Base-by-base conservation (phyloP, 1,139 yeast genomes). In the Nakaseomyces bracarensis region DNA sequence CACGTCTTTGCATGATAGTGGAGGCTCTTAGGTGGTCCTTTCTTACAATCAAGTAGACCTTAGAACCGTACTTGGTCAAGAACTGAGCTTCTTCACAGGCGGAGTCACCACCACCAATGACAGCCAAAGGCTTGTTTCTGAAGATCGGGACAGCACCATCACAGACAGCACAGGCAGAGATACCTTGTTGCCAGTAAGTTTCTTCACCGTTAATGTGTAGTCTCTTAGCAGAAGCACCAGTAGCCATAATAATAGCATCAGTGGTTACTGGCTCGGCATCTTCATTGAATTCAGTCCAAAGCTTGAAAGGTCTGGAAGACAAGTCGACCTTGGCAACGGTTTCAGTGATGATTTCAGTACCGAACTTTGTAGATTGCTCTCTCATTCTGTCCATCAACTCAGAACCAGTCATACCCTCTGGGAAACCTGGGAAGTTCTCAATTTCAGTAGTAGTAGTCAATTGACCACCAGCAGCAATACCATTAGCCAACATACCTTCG, bases 101-200 rank as follows among this genome's bases (percentile, higher is more conserved):
- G 51, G 97, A 87, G 67, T 91, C 98, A 65, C 98, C 98, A 54
- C 98, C 98, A 49, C 98, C 98, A 56, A 91, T 72, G 45, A 91
- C 98, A 14, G 96, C 97, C 60, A 91, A 76, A 34, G 98, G 97
- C 68, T 87, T 84, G 73, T 91, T 84, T 74, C 97, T 82, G 74
- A 91, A 91, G 59, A 91, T 87, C 57, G 98, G 98, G 36, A 91
- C 95, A 27, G 98, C 98, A 66, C 98, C 98, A 63, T 91, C 98
- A 70, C 98, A 91, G 49, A 91, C 98, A 40, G 98, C 98, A 74
- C 98, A 91, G 19, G 98, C 98, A 52, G 95, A 84, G 55, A 91
- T 91, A 65, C 98, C 98, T 64, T 83, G 85, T 72, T 91, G 98
- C 98, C 98, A 91, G 77, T 91, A 91, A 36, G 77, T 75, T 51